Evolutionary conservation across 208 protist species (phyloP), one percentile per base, ranked within the genome.

Genomic region (Crithidia mellificae): DNA sequence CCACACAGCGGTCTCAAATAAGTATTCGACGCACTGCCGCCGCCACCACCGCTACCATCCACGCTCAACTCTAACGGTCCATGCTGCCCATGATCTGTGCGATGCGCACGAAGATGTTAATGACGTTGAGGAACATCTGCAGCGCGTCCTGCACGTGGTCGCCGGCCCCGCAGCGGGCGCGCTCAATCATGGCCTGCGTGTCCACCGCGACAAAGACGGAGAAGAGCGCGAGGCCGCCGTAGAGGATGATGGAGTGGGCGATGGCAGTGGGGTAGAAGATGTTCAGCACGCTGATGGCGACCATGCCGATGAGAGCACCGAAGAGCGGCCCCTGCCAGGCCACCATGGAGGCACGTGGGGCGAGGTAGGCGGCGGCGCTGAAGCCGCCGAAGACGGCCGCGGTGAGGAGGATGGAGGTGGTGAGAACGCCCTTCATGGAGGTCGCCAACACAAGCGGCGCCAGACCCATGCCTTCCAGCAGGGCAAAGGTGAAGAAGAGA

Each of bases 111-210:
- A 96, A 96, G 30, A 96, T 96, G 72, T 96, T 94, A 32, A 96
- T 69, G 39, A 94, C 77, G 64, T 93, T 93, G 19, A 96, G 56
- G 67, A 96, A 91, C 81, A 93, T 88, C 47, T 88, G 78, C 52
- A 94, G 36, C 2, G 88, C 87, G 53, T 96, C 91, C 59, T 90
- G 79, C 50, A 96, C 89, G 59, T 90, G 78, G 54, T 96, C 91
- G 22, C 84, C 85, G 15, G 80, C 85, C 2, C 91, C 91, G 68
- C 86, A 92, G 25, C 87, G 77, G 0, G 91, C 91, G 14, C 88
- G 86, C 67, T 96, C 91, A 74, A 96, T 93, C 91, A 96, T 94
- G 9, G 87, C 85, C 75, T 94, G 88, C 30, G 91, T 96, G 62
- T 96, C 91, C 14, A 78, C 79, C 11, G 91, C 71, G 19, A 96